Evolutionary conservation across 164 flowering plant species (phyloP).

Genomic region (Pachysandra terminalis): DNA sequence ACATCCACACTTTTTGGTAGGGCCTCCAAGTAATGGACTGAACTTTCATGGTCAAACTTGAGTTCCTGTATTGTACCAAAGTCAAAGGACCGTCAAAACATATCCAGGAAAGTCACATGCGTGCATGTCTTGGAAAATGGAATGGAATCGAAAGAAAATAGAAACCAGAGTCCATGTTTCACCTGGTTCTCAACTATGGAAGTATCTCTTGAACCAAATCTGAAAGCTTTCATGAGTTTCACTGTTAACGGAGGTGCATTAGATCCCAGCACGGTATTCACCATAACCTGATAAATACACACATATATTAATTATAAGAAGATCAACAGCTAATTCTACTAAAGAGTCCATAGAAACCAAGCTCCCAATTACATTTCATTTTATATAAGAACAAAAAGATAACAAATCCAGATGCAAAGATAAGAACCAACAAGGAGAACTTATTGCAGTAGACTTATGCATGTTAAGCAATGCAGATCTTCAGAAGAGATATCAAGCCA

Average conservation of each 20-base stretch:
- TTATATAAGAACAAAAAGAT: background rate
- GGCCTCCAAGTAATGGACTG: conserved; percentile 51
- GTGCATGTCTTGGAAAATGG: background rate
- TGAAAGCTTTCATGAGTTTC: conserved; percentile 46
- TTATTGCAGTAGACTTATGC: too few relatives aligned
- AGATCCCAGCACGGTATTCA: conserved; percentile 63
- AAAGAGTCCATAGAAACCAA: background rate
- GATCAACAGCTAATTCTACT: too few relatives aligned
- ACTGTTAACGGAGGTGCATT: conserved; percentile 53
- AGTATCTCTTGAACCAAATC: conserved; percentile 37
- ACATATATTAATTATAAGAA: too few relatives aligned
- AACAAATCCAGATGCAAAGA: background rate
- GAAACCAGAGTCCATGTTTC: background rate
- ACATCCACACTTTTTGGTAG: conserved; percentile 63
- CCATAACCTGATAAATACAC: conserved; percentile 42
- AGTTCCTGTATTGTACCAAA: conserved; percentile 53
- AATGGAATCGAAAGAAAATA: background rate
- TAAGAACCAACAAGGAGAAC: background rate
- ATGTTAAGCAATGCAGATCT: too few relatives aligned
- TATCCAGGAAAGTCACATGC: background rate
- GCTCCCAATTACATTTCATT: background rate
- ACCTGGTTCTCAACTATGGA: conserved; percentile 57
- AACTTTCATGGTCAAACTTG: conserved; percentile 48
- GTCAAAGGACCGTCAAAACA: background rate
- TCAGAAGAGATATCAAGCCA: too few relatives aligned